phyloP scores from a whole-genome alignment of 2,329 filamentous ascomycete species.

The Sporothrix variecibatus region DNA sequence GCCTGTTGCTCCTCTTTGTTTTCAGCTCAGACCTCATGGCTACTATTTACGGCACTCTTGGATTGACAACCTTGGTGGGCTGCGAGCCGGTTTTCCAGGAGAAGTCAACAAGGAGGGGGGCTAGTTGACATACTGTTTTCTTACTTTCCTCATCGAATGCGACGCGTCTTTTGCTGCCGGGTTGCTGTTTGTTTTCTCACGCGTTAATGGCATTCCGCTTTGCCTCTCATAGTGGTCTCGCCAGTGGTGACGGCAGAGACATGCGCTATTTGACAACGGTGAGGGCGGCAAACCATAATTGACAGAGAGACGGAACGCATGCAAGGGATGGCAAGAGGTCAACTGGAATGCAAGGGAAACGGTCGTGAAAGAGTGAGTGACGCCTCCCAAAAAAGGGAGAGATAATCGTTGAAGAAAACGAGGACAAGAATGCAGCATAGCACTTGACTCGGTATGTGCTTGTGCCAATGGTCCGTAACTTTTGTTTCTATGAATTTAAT shows the following conservation, averaged over 20 bases:
- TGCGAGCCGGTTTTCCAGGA: background rate
- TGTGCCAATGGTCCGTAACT: background rate
- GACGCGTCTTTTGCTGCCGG: background rate
- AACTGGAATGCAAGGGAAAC: constrained; percentile 11
- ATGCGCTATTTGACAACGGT: background rate
- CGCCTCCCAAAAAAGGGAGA: background rate
- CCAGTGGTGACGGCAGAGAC: background rate
- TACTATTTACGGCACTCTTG: background rate
- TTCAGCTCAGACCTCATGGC: background rate
- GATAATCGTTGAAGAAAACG: constrained; percentile 1
- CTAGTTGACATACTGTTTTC: background rate
- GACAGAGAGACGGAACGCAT: background rate
- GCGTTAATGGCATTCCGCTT: constrained; percentile 10
- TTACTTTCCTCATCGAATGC: background rate
- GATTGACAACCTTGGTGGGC: background rate
- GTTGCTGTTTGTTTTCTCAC: background rate
- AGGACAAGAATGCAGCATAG: background rate
- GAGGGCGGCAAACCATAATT: background rate
- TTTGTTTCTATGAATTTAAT: background rate
- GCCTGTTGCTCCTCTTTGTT: background rate
- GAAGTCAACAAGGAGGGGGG: background rate
- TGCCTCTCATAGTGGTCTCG: background rate
- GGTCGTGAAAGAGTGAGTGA: background rate
- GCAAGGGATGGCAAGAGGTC: background rate
- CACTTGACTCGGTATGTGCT: background rate